Conservation (phyloP, 129 eudicot species). For the Flaveria bidentis region DNA sequence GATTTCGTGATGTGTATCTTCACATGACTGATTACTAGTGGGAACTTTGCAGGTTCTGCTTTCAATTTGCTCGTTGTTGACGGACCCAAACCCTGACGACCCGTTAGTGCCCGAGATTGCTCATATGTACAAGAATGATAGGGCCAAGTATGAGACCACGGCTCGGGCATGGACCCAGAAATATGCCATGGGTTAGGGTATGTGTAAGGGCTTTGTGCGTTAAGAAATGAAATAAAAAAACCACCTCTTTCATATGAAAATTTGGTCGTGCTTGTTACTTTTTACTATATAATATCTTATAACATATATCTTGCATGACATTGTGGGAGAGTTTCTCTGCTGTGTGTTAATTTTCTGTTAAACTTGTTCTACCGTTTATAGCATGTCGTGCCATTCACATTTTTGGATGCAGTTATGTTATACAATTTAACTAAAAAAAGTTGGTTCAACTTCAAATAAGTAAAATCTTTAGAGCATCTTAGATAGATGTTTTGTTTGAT, state of each 20-base stretch:
- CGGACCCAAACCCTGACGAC: conserved; percentile 89
- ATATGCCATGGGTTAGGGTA: conserved; percentile 71
- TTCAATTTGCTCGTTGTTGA: conserved; percentile 76
- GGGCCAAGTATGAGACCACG: conserved; percentile 71
- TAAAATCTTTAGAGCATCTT: too few relatives aligned
- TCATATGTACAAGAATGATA: conserved; percentile 76
- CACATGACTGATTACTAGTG: conserved; percentile 7
- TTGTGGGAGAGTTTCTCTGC: not conserved
- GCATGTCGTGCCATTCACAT: too few relatives aligned
- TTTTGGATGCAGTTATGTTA: too few relatives aligned
- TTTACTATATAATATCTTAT: not conserved
- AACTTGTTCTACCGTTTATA: not conserved
- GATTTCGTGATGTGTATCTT: not conserved
- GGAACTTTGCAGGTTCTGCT: conserved; percentile 59
- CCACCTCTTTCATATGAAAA: conserved; percentile 11
- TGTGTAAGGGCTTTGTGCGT: not conserved
- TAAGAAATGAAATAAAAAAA: not conserved
- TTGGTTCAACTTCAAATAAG: too few relatives aligned
- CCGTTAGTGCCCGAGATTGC: conserved; percentile 94
- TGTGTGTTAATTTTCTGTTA: not conserved
- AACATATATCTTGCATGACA: not conserved
- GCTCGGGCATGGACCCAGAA: conserved; percentile 94
- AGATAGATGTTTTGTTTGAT: too few relatives aligned
- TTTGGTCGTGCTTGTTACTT: conserved; percentile 23
- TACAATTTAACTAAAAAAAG: too few relatives aligned